Conservation (phyloP, 2,329 filamentous ascomycete species). For the Neofusicoccum laricinum region DNA sequence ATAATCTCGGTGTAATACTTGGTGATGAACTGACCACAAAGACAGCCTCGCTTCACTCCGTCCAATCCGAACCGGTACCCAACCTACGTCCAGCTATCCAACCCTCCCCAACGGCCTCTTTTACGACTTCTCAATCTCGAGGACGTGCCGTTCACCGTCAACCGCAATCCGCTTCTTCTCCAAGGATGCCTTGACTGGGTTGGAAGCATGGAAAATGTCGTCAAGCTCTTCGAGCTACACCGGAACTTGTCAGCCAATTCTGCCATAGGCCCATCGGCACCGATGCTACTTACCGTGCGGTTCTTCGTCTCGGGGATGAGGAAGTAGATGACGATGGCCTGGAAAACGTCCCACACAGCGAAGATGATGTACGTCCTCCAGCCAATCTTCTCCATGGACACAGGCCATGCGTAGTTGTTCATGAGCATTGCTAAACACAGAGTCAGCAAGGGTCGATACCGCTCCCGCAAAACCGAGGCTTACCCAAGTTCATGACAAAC, state of each 20-base stretch:
- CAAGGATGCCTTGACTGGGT: slow-evolving; percentile 36
- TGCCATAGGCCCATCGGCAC: not conserved
- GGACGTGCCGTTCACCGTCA: slow-evolving; percentile 21
- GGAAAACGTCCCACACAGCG: slow-evolving; percentile 42
- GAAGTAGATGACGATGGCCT: slow-evolving; percentile 38
- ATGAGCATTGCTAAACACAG: slow-evolving; percentile 24
- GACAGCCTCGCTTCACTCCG: too few species aligned
- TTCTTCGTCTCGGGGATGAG: slow-evolving; percentile 38
- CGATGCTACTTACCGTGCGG: slow-evolving; percentile 26
- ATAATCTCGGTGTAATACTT: too few species aligned
- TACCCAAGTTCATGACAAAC: slow-evolving; percentile 28
- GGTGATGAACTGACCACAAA: too few species aligned
- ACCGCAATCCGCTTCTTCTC: slow-evolving; percentile 26
- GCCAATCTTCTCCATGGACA: slow-evolving; percentile 35
- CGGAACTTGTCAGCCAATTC: too few species aligned
- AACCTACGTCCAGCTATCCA: too few species aligned
- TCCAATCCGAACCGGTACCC: too few species aligned
- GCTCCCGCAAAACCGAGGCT: slow-evolving; percentile 14
- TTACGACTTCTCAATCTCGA: slow-evolving; percentile 22
- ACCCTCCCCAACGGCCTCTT: too few species aligned
- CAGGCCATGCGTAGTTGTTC: slow-evolving; percentile 35
- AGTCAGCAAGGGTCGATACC: slow-evolving; percentile 44
- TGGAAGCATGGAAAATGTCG: slow-evolving; percentile 40
- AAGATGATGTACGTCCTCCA: slow-evolving; percentile 43
- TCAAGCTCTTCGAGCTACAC: slow-evolving; percentile 43